Conservation (phyloP, 495 filamentous ascomycete species). For the Apodospora peruviana region DNA sequence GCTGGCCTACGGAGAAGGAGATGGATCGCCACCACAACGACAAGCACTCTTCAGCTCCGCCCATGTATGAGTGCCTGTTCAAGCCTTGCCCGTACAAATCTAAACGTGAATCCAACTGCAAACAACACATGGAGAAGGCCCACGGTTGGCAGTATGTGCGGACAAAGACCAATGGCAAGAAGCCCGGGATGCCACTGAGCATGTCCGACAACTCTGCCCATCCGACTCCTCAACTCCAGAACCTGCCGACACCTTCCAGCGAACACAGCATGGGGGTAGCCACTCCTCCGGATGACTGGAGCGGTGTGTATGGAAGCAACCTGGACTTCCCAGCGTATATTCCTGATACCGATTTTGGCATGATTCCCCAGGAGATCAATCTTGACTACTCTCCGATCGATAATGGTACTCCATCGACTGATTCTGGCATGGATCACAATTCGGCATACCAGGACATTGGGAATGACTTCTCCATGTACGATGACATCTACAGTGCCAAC, state of each 20-base stretch:
- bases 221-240: conserved; percentile 50
- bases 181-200: conserved; percentile 27
- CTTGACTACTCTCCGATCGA: conserved; percentile 47
- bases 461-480: conserved; percentile 41
- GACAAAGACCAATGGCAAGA: conserved; percentile 78
- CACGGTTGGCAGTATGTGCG: conserved; percentile 87
- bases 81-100: conserved; percentile 86
- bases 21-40: conserved; percentile 92
- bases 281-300: conserved; percentile 39
- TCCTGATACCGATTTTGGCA: conserved; percentile 29
- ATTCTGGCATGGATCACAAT: conserved; percentile 38
- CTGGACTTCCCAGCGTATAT: conserved; percentile 39
- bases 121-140: conserved; percentile 99
- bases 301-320: conserved; percentile 22
- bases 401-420: conserved; percentile 41
- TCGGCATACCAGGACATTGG: conserved; percentile 41
- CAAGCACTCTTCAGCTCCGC: conserved; percentile 76
- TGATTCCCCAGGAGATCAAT: conserved; percentile 37
- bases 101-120: conserved; percentile 96
- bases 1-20: conserved; percentile 98
- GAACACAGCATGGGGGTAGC: conserved; percentile 35
- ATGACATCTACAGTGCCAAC: conserved; percentile 51
- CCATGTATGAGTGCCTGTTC: conserved; percentile 76
- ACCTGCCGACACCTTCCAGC: conserved; percentile 44
- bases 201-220: conserved; percentile 28